A percentile compares a stretch with the other conserved stretches of the same genome.
Evolutionary conservation across 1,284 basidiomycete genomes (phyloP).

Genomic region (Melanopsichium pennsylvanicum): DNA sequence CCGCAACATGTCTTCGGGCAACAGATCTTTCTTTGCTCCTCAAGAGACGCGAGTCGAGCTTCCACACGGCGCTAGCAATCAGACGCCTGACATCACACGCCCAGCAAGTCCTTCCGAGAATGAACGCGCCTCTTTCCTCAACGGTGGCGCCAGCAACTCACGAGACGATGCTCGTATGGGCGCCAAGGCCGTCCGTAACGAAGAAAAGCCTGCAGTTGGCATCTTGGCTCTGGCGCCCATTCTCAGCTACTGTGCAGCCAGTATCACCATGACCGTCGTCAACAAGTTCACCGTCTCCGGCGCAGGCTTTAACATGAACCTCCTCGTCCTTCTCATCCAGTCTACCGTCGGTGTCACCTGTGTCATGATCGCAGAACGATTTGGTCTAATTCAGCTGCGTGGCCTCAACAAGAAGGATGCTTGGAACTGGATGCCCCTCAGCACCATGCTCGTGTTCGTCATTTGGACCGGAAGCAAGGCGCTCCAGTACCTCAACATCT

Average conservation of each 20-base stretch:
- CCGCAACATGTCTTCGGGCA: constrained; percentile 35
- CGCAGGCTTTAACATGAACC: constrained; percentile 93
- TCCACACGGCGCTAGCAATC: constrained; percentile 24
- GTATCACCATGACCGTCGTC: constrained; percentile 96
- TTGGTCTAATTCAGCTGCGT: constrained; percentile 87
- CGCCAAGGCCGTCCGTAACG: constrained; percentile 30
- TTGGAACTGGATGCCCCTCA: constrained; percentile 93
- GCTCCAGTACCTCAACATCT: constrained; percentile 69
- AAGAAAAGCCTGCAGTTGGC: constrained; percentile 37
- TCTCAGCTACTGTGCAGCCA: constrained; percentile 88
- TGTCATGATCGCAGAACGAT: constrained; percentile 77
- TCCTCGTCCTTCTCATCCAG: constrained; percentile 90
- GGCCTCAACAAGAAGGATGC: constrained; percentile 85
- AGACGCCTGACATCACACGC: constrained; percentile 37
- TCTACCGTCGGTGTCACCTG: constrained; percentile 77
- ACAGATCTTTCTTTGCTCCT: constrained; percentile 47
- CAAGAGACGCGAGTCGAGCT: constrained; percentile 42
- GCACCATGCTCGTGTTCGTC: constrained; percentile 86
- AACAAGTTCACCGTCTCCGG: constrained; percentile 99
- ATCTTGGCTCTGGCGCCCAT: constrained; percentile 75
- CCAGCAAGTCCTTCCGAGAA: constrained; percentile 48
- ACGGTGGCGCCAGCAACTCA: constrained; percentile 8
- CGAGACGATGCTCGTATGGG: constrained; percentile 46
- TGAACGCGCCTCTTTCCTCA: constrained; percentile 44
- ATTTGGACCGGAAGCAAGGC: constrained; percentile 99